Evolutionary conservation across 345 rosid species (phyloP), one percentile per base, ranked within the genome.

Genomic region (Eucalyptus decipiens): DNA sequence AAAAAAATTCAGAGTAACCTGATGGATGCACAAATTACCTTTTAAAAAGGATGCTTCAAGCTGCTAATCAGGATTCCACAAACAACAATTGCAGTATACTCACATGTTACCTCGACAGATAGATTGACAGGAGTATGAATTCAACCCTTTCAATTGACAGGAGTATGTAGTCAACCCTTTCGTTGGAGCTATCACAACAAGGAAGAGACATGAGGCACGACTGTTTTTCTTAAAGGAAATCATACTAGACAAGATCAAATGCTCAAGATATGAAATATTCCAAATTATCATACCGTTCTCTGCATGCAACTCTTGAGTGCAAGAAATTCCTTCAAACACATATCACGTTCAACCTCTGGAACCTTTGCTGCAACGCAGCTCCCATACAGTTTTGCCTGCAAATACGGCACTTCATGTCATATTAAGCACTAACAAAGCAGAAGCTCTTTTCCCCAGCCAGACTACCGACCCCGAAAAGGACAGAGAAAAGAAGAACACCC

Each of bases 261-360:
- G 56, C 48, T 54, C 86, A 42, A 90, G 81, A 47, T 86, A 87
- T 34, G 24, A 37, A 50, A 40, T 11, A 58, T 72, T 89, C 40
- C 87, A 87, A 28, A 90, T 23, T 72, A 91, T 54, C 69, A 89
- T 97, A 98, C 99, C 95, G 94, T 94, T 92, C 94, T 95, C 89
- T 95, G 98, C 99, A 97, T 97, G 95, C 99, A 98, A 88, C 86
- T 95, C 91, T 94, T 96, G 40, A 97, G 90, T 16, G 92, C 92
- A 90, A 98, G 94, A 95, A 98, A 98, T 92, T 98, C 95, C 94
- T 97, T 97, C 95, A 96, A 90, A 90, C 99, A 98, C 93, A 96
- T 94, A 87, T 97, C 95, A 67, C 76, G 95, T 91, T 96, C 99
- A 91, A 96, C 92, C 93, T 96, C 97, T 9, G 96, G 98, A 88